A percentile compares a stretch with the other conserved stretches of the same genome.
Evolutionary conservation across 305 asterid species (phyloP).

Genomic region (Solanum hybrid): DNA sequence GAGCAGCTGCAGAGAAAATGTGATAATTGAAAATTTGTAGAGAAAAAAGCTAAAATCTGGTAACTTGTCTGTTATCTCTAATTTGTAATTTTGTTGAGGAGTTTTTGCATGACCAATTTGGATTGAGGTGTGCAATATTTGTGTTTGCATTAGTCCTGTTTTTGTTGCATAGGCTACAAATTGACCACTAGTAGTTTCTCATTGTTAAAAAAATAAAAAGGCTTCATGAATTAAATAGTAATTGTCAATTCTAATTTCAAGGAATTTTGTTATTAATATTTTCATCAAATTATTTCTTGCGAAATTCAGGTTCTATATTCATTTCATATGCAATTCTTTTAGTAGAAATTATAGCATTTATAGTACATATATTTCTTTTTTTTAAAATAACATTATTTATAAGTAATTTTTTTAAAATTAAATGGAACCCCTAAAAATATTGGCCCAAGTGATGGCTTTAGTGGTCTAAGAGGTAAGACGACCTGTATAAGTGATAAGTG

Average conservation of each 20-base stretch:
- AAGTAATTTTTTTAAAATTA: too few species aligned
- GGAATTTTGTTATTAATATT: too few species aligned
- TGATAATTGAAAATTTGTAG: neutral
- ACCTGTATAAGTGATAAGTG: too few species aligned
- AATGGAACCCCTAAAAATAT: too few species aligned
- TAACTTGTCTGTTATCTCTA: neutral
- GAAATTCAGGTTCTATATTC: too few species aligned
- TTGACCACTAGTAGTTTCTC: neutral
- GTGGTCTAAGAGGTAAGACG: too few species aligned
- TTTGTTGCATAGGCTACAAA: neutral
- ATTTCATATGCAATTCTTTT: too few species aligned
- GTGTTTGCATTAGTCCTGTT: neutral
- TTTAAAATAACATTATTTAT: too few species aligned
- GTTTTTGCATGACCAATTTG: neutral
- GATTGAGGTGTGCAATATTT: neutral
- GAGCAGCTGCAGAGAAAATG: neutral
- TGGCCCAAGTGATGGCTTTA: too few species aligned
- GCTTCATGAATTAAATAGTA: neutral
- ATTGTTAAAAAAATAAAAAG: neutral
- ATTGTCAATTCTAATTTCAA: neutral
- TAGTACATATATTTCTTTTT: too few species aligned
- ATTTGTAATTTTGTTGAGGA: neutral
- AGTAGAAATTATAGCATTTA: too few species aligned
- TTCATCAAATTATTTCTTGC: too few species aligned
- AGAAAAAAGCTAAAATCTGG: neutral